Evolutionary conservation across 1,284 basidiomycete species (phyloP).

Genomic region (Porogramme epimiltina): DNA sequence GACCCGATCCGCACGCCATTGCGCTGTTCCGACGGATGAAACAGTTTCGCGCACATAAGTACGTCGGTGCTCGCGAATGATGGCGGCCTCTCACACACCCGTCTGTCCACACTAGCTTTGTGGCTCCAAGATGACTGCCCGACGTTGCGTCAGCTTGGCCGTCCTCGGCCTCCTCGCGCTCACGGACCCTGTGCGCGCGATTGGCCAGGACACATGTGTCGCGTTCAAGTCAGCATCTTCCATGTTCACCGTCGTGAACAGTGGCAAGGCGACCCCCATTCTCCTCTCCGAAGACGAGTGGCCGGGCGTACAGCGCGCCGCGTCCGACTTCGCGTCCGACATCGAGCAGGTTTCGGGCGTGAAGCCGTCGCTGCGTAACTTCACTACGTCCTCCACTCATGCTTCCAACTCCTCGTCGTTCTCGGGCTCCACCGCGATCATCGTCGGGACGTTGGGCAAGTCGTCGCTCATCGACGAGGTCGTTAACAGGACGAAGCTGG

Average conservation of each 20-base stretch:
- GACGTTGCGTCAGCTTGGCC: not conserved
- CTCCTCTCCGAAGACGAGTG: constrained; percentile 59
- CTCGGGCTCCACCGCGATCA: constrained; percentile 44
- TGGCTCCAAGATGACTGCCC: not conserved
- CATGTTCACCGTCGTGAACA: constrained; percentile 44
- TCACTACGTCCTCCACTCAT: constrained; percentile 30
- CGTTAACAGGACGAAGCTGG: constrained; percentile 52
- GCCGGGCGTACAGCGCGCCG: constrained; percentile 66
- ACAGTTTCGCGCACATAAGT: not conserved
- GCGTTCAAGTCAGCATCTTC: constrained; percentile 32
- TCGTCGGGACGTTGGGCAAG: constrained; percentile 65
- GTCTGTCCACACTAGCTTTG: too few species aligned
- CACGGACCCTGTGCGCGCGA: constrained; percentile 25
- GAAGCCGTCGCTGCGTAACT: constrained; percentile 48
- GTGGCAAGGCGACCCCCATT: constrained; percentile 48
- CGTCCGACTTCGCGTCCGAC: constrained; percentile 60
- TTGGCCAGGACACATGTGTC: constrained; percentile 37
- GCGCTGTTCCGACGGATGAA: not conserved
- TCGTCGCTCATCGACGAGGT: constrained; percentile 58
- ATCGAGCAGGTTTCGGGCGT: constrained; percentile 60
- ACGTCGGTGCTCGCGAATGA: not conserved
- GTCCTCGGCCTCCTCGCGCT: constrained; percentile 7
- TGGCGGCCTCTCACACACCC: not conserved
- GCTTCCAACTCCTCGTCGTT: constrained; percentile 1
- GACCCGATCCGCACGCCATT: not conserved